These are phyloP conservation scores for Urochloa ruziziensis DNA, from an alignment of 176 grass and related monocot species.

Conservation along the genomic window DNA sequence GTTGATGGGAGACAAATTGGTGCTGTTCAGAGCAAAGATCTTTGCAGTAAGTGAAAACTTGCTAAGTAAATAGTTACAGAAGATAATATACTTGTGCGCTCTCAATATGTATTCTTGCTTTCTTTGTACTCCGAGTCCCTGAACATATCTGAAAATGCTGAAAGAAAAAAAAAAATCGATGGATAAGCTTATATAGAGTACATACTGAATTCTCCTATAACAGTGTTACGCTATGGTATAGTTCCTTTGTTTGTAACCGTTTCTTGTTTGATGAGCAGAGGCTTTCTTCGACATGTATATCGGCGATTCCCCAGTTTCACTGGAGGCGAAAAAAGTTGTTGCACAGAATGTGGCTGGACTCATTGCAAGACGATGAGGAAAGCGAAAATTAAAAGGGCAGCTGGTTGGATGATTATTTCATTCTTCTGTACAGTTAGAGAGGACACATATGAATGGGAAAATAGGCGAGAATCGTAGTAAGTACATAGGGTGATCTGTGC, in stretches of 20 bases:
- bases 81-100: neutral
- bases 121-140: neutral
- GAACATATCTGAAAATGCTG: too few relatives aligned
- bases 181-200: neutral
- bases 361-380: conserved; percentile 57
- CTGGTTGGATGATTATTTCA: conserved; percentile 43
- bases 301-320: conserved; percentile 71
- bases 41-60: conserved; percentile 84
- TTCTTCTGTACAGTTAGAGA: conserved; percentile 49
- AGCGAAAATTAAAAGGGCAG: neutral
- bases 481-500: conserved; percentile 33
- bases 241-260: neutral
- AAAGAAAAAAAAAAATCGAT: neutral
- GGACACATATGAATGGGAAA: conserved; percentile 21
- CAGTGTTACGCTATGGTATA: neutral
- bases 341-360: conserved; percentile 74
- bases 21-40: conserved; percentile 92
- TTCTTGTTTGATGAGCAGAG: conserved; percentile 39
- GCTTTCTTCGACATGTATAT: conserved; percentile 99
- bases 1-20: conserved; percentile 88
- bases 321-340: conserved; percentile 67
- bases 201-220: too few relatives aligned
- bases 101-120: too few relatives aligned
- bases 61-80: neutral
- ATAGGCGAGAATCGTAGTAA: conserved; percentile 35